Base-by-base conservation (phyloP, 2,329 filamentous ascomycete species). In the Penicillium sp. region DNA sequence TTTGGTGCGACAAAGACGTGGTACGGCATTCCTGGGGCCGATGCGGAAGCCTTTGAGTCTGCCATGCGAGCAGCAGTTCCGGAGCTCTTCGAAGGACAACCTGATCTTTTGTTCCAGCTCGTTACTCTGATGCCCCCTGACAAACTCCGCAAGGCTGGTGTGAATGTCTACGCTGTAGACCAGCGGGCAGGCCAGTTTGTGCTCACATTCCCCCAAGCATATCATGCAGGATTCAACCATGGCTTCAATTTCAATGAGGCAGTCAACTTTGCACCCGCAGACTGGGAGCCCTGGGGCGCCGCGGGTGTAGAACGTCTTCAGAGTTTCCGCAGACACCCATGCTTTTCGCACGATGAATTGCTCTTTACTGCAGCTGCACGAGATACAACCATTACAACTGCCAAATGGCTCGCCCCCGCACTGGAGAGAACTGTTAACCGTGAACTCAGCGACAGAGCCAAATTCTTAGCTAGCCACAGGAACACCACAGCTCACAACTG, bases 211-310 rank as follows among this genome's bases (percentile, higher is more conserved):
- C 94, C 94, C 0, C 90, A 96, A 69, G 94, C 94, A 0, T 99
- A 97, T 64, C 94, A 99, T 69, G 93, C 94, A 5, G 94, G 94
- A 0, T 99, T 99, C 76, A 99, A 99, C 65, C 94, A 99, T 64
- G 94, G 89, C 0, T 99, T 99, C 78, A 99, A 99, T 68, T 96
- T 97, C 73, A 99, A 99, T 63, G 94, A 99, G 71, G 94, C 94
- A 4, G 94, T 99, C 62, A 99, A 99, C 68, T 99, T 99, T 74
- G 94, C 94, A 0, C 94, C 94, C 0, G 81, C 80, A 23, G 94
- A 99, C 64, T 99, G 94, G 94, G 94, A 99, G 66, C 91, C 91
- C 0, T 95, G 86, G 67, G 94, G 94, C 2, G 86, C 93, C 49
- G 82, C 86, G 23, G 92, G 94, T 1, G 92, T 97, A 1, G 87